Evolutionary conservation across 2,329 filamentous ascomycete genomes (phyloP), one percentile per base, ranked within the genome.

Genomic region (Cladosporium colombiae): DNA sequence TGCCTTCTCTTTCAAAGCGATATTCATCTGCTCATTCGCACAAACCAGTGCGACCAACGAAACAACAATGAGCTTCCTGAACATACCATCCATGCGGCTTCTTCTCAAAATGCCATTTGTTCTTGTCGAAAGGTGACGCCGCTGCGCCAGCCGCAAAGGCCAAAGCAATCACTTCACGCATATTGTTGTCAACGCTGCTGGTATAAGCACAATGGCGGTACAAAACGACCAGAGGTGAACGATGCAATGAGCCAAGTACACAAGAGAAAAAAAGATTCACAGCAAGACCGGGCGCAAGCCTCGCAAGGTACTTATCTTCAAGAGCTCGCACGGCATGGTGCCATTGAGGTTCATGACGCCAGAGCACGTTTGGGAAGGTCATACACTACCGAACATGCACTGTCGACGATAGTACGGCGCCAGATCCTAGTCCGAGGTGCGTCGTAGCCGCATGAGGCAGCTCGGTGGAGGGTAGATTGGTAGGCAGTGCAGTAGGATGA

Each of bases 21-120:
- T 8, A 33, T 31, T 13, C n/a, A 2, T n/a, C 8, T 5, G 6
- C 8, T 14, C 18, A 13, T 53, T 1, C 31, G 25, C 31, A 18
- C 29, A n/a, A 31, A 31, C 13, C 18, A 21, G 13, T 14, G 33
- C 2, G 13, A 35, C 33, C 33, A 13, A 35, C 13, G 16, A 35
- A 35, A 35, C 7, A 55, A 31, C 7, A 31, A 18, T 14, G 14
- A n/a, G n/a, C 33, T 55, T 6, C 14, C 5, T 14, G 29, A 37
- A 62, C 59, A 31, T 62, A 62, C 59, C 59, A 62, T 62, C 59
- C 59, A 62, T 62, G 59, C 14, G 59, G 59, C 46, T 62, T 62
- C 44, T 52, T 52, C 18, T 62, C 44, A 14, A 35, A 62, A 37
- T 62, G 59, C 59, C 59, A 62, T 62, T 62, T 62, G 35, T 52